phyloP scores from a whole-genome alignment of 305 asterid genomes.

The Fraxinus albicans region DNA sequence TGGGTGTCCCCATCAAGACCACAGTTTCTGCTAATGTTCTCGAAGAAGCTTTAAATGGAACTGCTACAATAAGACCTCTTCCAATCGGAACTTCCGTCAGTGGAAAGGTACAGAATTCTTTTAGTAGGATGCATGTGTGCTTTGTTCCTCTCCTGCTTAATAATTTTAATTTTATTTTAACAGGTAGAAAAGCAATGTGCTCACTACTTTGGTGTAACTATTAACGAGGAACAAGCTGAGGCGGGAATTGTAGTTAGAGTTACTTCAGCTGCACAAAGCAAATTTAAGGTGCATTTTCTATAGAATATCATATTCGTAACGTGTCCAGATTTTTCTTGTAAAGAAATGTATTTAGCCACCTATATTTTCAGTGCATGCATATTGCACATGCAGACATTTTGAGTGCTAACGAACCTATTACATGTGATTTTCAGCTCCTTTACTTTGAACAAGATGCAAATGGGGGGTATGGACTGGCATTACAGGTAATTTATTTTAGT shows the following conservation, averaged over 20 bases:
- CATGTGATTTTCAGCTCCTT: constrained; percentile 71
- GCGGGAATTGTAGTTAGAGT: constrained; percentile 91
- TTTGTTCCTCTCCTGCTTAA: neutral
- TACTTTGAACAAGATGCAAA: constrained; percentile 88
- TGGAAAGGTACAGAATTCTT: constrained; percentile 64
- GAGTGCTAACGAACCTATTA: constrained; percentile 29
- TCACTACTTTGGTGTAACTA: constrained; percentile 92
- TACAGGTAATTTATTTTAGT: constrained; percentile 62
- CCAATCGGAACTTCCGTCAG: constrained; percentile 91
- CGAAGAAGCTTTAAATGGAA: constrained; percentile 97
- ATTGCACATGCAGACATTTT: constrained; percentile 14
- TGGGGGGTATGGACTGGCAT: constrained; percentile 94
- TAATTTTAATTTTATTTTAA: constrained; percentile 3
- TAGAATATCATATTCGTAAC: no score
- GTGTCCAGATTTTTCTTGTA: neutral
- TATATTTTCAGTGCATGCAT: constrained; percentile 7
- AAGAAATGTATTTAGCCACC: neutral
- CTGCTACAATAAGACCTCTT: constrained; percentile 93
- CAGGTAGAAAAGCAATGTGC: constrained; percentile 99
- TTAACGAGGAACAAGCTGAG: constrained; percentile 91
- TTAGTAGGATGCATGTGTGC: constrained; percentile 14
- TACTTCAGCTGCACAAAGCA: constrained; percentile 95
- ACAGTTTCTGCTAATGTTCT: constrained; percentile 94
- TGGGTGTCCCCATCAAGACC: constrained; percentile 99
- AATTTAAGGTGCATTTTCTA: constrained; percentile 65